These are phyloP conservation scores for Saksenaea oblongispora DNA, from an alignment of 371 early-diverging fungal genomes.

Conservation along the genomic window DNA sequence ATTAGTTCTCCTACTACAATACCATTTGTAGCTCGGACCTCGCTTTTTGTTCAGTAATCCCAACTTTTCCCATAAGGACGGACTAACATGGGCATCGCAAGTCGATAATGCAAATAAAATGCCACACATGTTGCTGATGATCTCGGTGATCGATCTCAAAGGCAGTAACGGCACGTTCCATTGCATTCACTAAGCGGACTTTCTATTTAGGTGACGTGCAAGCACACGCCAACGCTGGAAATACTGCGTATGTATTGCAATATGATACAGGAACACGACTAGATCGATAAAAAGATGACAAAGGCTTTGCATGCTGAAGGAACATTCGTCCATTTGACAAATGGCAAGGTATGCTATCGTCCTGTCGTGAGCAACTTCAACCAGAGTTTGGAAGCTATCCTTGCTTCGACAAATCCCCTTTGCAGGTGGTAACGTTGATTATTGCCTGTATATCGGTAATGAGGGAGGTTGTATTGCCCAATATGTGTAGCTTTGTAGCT, in stretches of 20 bases:
- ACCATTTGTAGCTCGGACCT: constrained; percentile 28
- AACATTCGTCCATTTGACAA: not conserved
- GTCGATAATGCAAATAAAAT: constrained; percentile 40
- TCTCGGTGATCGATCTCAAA: not conserved
- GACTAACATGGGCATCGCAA: not conserved
- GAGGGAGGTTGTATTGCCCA: not conserved
- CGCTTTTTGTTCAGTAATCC: constrained; percentile 47
- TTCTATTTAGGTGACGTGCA: too few relatives aligned
- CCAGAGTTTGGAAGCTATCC: not conserved
- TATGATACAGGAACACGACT: not conserved
- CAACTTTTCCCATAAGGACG: constrained; percentile 39
- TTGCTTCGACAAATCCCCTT: not conserved
- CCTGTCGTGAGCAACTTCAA: not conserved
- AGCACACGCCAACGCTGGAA: too few relatives aligned
- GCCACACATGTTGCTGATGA: constrained; percentile 39
- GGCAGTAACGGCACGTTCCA: not conserved
- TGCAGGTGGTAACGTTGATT: not conserved
- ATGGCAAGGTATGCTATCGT: not conserved
- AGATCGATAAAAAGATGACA: not conserved
- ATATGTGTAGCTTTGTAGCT: not conserved
- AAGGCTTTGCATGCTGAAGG: not conserved
- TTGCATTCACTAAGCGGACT: too few relatives aligned
- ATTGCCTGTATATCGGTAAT: not conserved
- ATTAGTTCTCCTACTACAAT: not conserved
- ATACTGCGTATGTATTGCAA: too few relatives aligned